Evolutionary conservation across 164 flowering plant species (phyloP), one percentile per base, ranked within the genome.

Genomic region (Litsea cubeba): DNA sequence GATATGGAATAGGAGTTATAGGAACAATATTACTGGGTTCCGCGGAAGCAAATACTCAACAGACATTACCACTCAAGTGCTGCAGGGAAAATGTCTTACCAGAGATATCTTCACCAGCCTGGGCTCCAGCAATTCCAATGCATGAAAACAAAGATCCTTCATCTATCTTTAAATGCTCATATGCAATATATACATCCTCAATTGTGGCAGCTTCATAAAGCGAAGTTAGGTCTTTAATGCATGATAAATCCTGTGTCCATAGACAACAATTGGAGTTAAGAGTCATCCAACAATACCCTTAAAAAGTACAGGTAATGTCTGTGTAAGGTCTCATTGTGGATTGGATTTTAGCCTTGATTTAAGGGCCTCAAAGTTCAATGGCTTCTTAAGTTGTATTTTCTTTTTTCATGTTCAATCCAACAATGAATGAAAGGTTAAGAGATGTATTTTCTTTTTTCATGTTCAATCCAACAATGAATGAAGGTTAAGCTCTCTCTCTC

Each of bases 111-210:
- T 93, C 93, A 18, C 87, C 92, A 69, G 93, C 89, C 81, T 91
- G 90, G 69, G 88, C 75, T 65, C 99, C 99, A 69, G 99, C 96
- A 76, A 95, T 77, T 49, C 99, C 99, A 76, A 95, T 85, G 77
- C 98, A 93, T 49, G 98, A 88, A 80, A 84, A 95, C 69, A 95
- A 72, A 32, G 95, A 91, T 83, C 82, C 78, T 32, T 92, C 98
- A 77, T 90, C 99, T 17, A 93, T 87, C 83, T 84, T 92, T 82
- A 95, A 81, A 69, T 91, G 91, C 23, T 93, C 90, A 75, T 95
- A 93, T 50, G 99, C 99, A 71, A 89, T 72, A 80, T 92, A 91
- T 77, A 95, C 76, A 76, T 93, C 99, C 71, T 89, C 98, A 26
- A 92, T 85, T 8, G 91, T 85, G 71, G 99, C 97, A 83, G 87